Evolutionary conservation across 1,284 basidiomycete species (phyloP).

Genomic region (Peniophora sp.): DNA sequence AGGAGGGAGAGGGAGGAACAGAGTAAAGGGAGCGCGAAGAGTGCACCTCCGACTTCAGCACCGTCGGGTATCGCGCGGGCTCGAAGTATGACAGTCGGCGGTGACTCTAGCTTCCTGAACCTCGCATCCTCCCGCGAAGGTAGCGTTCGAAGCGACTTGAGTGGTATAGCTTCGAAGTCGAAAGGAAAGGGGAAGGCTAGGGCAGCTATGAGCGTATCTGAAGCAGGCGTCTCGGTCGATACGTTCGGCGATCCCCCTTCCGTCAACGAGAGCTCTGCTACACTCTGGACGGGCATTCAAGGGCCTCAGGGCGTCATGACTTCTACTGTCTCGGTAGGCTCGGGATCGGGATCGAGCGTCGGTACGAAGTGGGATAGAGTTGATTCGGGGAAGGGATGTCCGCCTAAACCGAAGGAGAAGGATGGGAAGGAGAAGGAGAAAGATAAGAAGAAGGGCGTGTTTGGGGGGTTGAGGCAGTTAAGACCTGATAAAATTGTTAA

Average conservation of each 20-base stretch:
- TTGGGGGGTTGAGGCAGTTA: constrained; percentile 9
- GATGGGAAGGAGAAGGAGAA: neutral
- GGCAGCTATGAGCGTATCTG: too few relatives aligned
- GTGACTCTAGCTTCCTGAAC: too few relatives aligned
- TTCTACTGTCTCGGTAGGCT: constrained; percentile 10
- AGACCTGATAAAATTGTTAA: constrained; percentile 32
- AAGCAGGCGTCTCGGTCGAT: too few relatives aligned
- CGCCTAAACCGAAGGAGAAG: neutral
- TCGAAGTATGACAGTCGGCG: too few relatives aligned
- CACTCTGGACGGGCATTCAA: neutral
- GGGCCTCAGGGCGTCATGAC: constrained; percentile 9
- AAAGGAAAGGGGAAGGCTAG: too few relatives aligned
- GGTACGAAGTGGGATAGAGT: neutral
- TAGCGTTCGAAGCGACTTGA: too few relatives aligned
- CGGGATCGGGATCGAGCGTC: neutral
- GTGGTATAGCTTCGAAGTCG: too few relatives aligned
- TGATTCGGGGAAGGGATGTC: neutral
- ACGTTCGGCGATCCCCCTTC: constrained; percentile 5
- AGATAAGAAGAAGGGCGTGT: neutral
- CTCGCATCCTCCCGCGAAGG: too few relatives aligned
- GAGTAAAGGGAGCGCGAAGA: too few relatives aligned
- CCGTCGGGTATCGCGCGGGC: too few relatives aligned
- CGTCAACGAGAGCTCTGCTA: constrained; percentile 4
- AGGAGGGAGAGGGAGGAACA: too few relatives aligned
- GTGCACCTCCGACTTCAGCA: too few relatives aligned